Conservation (phyloP, 2,329 filamentous ascomycete genomes). For the Tolypocladium guangdongense region DNA sequence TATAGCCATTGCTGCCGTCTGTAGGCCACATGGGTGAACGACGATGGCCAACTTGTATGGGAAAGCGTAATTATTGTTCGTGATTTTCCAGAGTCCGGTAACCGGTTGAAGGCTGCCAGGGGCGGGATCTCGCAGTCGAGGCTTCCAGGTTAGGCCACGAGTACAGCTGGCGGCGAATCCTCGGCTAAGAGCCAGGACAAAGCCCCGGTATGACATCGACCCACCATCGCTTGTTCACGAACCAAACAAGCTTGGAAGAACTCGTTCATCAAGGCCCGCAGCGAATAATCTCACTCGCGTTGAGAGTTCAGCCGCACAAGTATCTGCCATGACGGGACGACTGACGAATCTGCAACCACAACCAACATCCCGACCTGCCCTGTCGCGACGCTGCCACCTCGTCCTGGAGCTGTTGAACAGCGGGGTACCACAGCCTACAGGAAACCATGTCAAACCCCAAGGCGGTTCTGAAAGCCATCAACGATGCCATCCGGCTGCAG, state of each 20-base stretch:
- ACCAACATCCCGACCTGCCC: background rate
- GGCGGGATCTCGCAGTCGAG: background rate
- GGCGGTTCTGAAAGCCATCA: slow-evolving; percentile 69
- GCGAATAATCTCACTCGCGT: background rate
- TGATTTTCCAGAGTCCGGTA: too few species aligned
- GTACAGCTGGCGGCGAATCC: background rate
- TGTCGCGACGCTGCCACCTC: background rate
- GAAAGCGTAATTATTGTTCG: background rate
- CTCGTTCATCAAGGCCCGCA: background rate
- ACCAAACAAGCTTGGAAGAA: background rate
- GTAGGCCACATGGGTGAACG: background rate
- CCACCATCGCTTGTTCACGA: background rate
- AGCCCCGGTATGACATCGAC: background rate
- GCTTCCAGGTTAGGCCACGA: background rate
- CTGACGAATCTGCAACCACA: background rate
- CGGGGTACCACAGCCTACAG: background rate
- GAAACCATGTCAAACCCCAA: slow-evolving; percentile 47
- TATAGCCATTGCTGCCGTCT: background rate
- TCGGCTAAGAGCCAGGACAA: background rate
- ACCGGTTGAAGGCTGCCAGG: background rate
- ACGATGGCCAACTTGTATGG: background rate
- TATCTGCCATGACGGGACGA: background rate
- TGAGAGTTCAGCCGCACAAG: background rate
- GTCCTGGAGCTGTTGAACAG: background rate
- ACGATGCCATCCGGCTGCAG: slow-evolving; percentile 63